Base-by-base conservation (phyloP, 768 basidiomycete species). In the Suillus brevipes region DNA sequence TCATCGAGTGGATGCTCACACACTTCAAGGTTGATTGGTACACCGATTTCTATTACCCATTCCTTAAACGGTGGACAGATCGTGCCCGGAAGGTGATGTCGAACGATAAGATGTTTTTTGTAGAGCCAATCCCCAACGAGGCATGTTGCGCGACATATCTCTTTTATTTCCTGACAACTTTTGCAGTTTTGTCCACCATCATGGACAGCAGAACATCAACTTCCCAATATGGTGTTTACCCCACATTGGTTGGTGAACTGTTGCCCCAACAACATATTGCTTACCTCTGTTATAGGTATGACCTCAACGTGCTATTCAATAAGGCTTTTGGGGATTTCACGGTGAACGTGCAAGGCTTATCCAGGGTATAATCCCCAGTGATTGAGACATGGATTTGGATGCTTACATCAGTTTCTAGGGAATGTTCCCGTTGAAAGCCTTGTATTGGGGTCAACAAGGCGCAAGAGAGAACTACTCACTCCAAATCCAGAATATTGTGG, bases 121-220 rank as follows among this genome's bases (percentile, higher is more conserved):
- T 89, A 0, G 97, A 97, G 69, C 85, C 90, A 20, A 91, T 99
- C 67, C 97, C 97, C 8, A 99, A 99, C 69, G 97, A 99, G 81
- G 94, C 94, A 47, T 4, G 72, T 68, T 20, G 3, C 0, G 34
- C 28, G 31, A 64, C 18, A 25, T 20, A 64, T 42, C 37, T 52
- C 25, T 36, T 34, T 63, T 37, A 12, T 38, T 64, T 16, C 28
- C 57, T 75, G 28, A 67, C 14, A 20, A 14, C n/a, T 59, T 38
- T 14, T 59, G 16, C 60, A 96, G 93, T 91, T 90, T 71, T 95
- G 92, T 71, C 90, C 94, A 0, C 68, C 85, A 1, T 86, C 87
- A 0, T 97, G 92, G 89, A 91, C 89, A 0, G 75, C 82, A 53
- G 85, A 90, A 61, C 80, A 83, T 40, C 85, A 84, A 45, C 81